Evolutionary conservation across 78 protist genomes (phyloP).

Genomic region (Ministeria vibrans): DNA sequence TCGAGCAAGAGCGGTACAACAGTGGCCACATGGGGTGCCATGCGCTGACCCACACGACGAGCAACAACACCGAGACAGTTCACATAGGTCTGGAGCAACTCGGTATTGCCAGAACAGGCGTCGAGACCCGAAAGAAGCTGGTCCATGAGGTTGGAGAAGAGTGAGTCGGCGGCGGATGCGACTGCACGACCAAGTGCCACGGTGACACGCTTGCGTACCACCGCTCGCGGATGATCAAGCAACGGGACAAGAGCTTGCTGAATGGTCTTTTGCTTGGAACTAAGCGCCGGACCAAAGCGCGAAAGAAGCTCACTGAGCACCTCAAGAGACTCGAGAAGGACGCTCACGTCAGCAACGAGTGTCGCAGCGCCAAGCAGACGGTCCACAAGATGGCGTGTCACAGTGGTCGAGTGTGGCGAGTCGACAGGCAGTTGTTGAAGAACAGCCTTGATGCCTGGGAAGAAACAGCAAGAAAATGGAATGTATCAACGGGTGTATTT

Average conservation of each 20-base stretch:
- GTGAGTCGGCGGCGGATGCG: neutral
- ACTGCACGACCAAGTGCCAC: neutral
- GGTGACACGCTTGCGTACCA: neutral
- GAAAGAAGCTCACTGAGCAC: neutral
- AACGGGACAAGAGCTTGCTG: neutral
- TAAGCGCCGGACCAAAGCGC: neutral
- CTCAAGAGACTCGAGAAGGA: neutral
- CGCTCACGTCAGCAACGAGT: neutral
- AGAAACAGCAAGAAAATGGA: neutral
- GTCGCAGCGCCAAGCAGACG: neutral
- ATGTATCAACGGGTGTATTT: no score
- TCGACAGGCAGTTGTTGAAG: neutral
- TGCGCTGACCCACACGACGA: neutral
- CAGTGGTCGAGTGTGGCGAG: neutral
- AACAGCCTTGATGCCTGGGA: neutral
- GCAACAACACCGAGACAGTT: neutral
- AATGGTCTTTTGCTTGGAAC: neutral
- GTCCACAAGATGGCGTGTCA: neutral
- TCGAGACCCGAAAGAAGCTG: neutral
- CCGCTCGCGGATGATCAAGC: neutral
- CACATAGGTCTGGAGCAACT: neutral
- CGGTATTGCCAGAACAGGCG: neutral
- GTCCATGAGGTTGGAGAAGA: neutral
- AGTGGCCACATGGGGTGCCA: neutral
- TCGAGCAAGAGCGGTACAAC: slow-evolving; percentile 28